A percentile compares a stretch with the other conserved stretches of the same genome.
Conservation (phyloP, 805 yeast genomes). For the Hanseniaspora clermontiae region DNA sequence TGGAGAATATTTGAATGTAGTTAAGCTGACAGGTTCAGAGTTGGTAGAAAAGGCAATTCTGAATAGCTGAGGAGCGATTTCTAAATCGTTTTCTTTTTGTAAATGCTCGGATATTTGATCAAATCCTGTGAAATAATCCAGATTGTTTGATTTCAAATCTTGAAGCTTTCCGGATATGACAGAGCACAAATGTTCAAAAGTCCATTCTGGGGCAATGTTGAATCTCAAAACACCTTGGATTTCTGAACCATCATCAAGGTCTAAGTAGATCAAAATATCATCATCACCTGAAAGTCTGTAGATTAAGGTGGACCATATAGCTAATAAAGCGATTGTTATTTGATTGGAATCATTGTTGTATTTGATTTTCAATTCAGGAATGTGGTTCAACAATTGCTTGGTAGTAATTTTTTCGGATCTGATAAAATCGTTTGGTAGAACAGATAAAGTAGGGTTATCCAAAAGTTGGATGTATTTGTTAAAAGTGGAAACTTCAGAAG, state of each 20-base stretch:
- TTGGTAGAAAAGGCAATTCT: slow-evolving; percentile 33
- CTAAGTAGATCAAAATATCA: slow-evolving; percentile 60
- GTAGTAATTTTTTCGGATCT: slow-evolving; percentile 50
- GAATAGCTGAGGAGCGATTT: slow-evolving; percentile 50
- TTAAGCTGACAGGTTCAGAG: slow-evolving; percentile 30
- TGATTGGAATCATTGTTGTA: slow-evolving; percentile 21
- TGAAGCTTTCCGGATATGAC: slow-evolving; percentile 31
- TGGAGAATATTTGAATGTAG: slow-evolving; percentile 28
- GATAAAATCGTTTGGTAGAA: slow-evolving; percentile 75
- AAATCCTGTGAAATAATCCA: slow-evolving; percentile 32
- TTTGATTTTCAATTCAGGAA: slow-evolving; percentile 13
- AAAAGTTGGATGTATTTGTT: slow-evolving; percentile 52
- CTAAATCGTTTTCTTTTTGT: slow-evolving; percentile 38
- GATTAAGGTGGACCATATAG: slow-evolving; percentile 48
- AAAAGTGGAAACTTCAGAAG: slow-evolving; percentile 17
- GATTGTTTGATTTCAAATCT: slow-evolving; percentile 14
- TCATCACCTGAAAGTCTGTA: slow-evolving; percentile 87
- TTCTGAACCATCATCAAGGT: slow-evolving; percentile 19
- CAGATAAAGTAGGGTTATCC: slow-evolving; percentile 73
- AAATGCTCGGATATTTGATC: slow-evolving; percentile 44
- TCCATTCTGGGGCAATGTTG: slow-evolving; percentile 39
- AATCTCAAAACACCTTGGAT: slow-evolving; percentile 45
- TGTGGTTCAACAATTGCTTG: slow-evolving; percentile 20
- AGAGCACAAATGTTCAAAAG: slow-evolving; percentile 42
- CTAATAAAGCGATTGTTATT: slow-evolving; percentile 12